Evolutionary conservation across 1,139 yeast genomes (phyloP).

Genomic region (Pichia sp.): DNA sequence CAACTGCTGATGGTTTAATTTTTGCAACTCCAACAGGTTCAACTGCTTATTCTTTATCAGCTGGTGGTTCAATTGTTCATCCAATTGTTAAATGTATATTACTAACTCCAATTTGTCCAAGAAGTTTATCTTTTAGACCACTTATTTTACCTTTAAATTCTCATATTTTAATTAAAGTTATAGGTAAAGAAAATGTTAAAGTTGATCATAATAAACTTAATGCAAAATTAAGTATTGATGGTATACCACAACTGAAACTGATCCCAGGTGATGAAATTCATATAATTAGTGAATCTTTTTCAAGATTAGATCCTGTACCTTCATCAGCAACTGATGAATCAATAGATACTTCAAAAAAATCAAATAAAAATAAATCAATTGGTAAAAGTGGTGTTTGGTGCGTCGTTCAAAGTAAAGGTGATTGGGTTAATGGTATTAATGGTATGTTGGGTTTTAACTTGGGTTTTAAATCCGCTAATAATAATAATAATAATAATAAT

Average conservation of each 20-base stretch:
- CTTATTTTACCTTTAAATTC: constrained; percentile 64
- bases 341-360: background rate
- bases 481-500: background rate
- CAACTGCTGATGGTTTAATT: constrained; percentile 86
- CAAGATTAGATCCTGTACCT: constrained; percentile 32
- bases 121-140: constrained; percentile 84
- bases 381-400: constrained; percentile 73
- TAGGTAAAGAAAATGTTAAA: constrained; percentile 34
- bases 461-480: constrained; percentile 43
- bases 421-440: constrained; percentile 88
- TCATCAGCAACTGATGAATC: background rate
- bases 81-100: constrained; percentile 80
- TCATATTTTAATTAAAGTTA: constrained; percentile 56
- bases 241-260: constrained; percentile 64
- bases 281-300: constrained; percentile 55
- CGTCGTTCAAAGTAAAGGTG: constrained; percentile 72
- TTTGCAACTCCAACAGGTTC: constrained; percentile 92
- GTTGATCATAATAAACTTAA: constrained; percentile 22
- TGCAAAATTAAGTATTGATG: constrained; percentile 69
- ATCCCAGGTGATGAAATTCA: constrained; percentile 75
- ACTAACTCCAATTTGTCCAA: constrained; percentile 84
- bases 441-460: constrained; percentile 85
- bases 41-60: constrained; percentile 82
- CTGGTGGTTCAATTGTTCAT: constrained; percentile 91
- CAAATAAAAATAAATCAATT: constrained; percentile 6